Conservation (phyloP, 176 grass and related monocot genomes). For the Oryza meyeriana region DNA sequence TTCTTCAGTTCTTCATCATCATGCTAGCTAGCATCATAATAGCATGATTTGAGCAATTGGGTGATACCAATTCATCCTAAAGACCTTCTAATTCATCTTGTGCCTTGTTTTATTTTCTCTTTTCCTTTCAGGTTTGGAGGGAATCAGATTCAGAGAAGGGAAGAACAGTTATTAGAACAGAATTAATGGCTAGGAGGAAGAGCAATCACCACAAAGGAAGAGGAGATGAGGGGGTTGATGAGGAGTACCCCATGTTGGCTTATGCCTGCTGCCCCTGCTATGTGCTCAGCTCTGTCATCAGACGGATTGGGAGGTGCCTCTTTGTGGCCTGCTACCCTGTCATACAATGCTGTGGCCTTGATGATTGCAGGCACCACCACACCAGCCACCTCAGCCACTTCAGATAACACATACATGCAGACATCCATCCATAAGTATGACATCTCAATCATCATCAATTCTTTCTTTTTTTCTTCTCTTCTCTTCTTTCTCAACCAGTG, state of each 20-base stretch:
- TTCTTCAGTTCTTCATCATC: neutral
- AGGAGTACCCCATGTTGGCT: neutral
- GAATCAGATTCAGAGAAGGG: neutral
- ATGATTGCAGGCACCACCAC: conserved; percentile 51
- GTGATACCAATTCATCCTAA: neutral
- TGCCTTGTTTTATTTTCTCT: neutral
- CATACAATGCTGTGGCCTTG: conserved; percentile 64
- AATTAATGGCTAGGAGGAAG: conserved; percentile 11
- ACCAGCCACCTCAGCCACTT: conserved; percentile 44
- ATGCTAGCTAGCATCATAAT: neutral
- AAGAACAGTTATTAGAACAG: neutral
- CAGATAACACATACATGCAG: conserved; percentile 30
- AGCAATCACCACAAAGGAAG: conserved; percentile 3
- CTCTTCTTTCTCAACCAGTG: neutral
- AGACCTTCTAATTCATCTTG: neutral
- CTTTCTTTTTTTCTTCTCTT: neutral
- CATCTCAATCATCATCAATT: neutral
- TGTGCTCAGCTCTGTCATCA: conserved; percentile 43
- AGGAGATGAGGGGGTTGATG: neutral
- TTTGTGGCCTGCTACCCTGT: conserved; percentile 63
- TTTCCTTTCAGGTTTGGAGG: neutral
- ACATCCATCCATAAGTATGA: neutral
- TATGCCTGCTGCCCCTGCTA: conserved; percentile 52
- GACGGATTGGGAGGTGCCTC: conserved; percentile 59
- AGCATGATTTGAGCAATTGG: neutral